Base-by-base conservation (phyloP, 768 basidiomycete species). In the Rhodotorula toruloides region DNA sequence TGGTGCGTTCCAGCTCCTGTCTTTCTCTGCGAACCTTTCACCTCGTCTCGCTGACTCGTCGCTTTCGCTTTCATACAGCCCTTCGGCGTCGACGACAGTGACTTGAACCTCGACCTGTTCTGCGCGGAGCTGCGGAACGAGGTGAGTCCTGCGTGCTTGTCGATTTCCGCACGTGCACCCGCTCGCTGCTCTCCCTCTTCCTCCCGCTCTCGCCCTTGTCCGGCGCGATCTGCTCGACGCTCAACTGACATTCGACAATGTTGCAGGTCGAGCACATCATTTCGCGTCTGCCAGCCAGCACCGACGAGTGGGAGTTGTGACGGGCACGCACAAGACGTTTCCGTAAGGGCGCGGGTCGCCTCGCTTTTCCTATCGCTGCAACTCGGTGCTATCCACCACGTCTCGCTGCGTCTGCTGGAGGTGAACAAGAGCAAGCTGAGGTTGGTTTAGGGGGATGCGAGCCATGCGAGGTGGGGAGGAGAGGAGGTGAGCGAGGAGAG, bases 51-150 rank as follows among this genome's bases (percentile, higher is more conserved):
- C 14, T 17, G 36, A 32, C n/a, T 34, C 21, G 11, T n/a, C n/a
- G 32, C 27, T 14, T 46, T 43, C 7, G 11, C 25, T 3, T 44
- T 19, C 22, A 12, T 13, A 12, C 59, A 67, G 64, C 64, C 67
- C 10, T 69, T 67, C 61, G 70, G 73, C 3, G 36, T 57, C 32
- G 73, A 74, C 56, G 47, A 58, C 21, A 48, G 46, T 9, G 73
- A 74, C 48, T 52, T 74, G 2, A 63, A 66, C 7, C 67, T 74
- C 31, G 73, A 72, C 43, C 50, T 71, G 13, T 63, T 68, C 31
- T 71, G 69, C 54, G 69, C 71, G 36, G 73, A 74, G 27, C 54
- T 74, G 11, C 34, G 69, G 9, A 67, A 72, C 58, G 71, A 74
- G 69, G 65, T 63, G 48, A 32, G 69, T 27, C 27, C 22, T 10